Base-by-base conservation (phyloP, 2,329 filamentous ascomycete genomes). In the Sodiomyces alkalinus region DNA sequence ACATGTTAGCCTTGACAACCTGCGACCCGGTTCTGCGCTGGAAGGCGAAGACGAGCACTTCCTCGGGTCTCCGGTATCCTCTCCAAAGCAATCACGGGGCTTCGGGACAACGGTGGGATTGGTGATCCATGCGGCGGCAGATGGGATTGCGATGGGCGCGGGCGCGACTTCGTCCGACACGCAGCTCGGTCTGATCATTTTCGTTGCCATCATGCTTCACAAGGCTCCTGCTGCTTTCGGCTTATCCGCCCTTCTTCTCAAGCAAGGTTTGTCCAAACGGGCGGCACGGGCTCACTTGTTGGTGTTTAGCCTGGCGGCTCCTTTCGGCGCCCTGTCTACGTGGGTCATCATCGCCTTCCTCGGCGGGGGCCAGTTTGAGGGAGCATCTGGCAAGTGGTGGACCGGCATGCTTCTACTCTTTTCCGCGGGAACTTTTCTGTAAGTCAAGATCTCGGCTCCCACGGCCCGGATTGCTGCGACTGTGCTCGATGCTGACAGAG, bases 221-320 rank as follows among this genome's bases (percentile, higher is more conserved):
- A 98, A 96, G 56, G 87, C 85, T 2, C 87, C 86, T 0, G 90
- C 90, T 2, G 86, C 90, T 0, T 98, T 98, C 56, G 90, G 90
- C 0, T 58, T 98, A 26, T 96, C 87, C 0, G 86, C 85, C 2
- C 72, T 94, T 2, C 57, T 98, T 26, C 61, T 98, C 26, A 92
- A 87, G 50, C 85, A 94, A 47, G 90, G 90, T 0, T 60, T 96
- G 1, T 83, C 80, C 9, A 96, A 92, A 51, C 74, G 87, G 23
- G 76, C 75, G 7, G 82, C 85, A 1, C 65, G 87, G 32, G 77
- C 76, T 0, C 90, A 96, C 52, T 60, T 98, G 17, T 68, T 92
- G 30, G 68, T 94, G 13, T 98, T 98, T 52, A 93, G 85, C 45
- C 56, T 94, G 30, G 86, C 90, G 1, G 86, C 90, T 4, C 90